A percentile compares a stretch with the other conserved stretches of the same genome.
Conservation (phyloP, 75 land plant species). For the Isoetes taiwanensis region DNA sequence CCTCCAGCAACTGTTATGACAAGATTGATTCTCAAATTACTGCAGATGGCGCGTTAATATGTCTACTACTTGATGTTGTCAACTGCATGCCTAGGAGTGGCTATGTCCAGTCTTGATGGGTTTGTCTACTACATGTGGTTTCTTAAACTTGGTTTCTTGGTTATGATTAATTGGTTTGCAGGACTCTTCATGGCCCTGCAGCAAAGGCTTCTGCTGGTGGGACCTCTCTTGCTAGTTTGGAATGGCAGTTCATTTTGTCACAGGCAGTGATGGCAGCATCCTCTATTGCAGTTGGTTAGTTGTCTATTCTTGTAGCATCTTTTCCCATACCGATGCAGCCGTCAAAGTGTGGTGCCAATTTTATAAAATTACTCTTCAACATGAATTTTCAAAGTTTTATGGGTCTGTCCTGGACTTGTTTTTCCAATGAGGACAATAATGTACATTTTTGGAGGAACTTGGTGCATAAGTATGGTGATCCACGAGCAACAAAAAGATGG, state of each 20-base stretch:
- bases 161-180: conserved; percentile 19
- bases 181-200: conserved; percentile 86
- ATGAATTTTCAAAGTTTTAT: no score
- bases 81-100: conserved; percentile 93
- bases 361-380: no score
- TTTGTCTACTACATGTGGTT: no score
- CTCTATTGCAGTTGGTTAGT: conserved; percentile 48
- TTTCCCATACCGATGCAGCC: no score
- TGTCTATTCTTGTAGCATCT: no score
- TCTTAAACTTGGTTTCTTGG: no score
- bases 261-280: conserved; percentile 71
- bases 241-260: conserved; percentile 61
- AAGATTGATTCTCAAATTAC: conserved; percentile 36
- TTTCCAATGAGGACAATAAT: no score
- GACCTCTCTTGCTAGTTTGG: conserved; percentile 30
- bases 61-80: conserved; percentile 72
- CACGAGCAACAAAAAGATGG: no score
- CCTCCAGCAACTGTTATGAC: conserved; percentile 78
- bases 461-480: no score
- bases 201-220: conserved; percentile 64
- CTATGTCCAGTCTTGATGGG: conserved; percentile 95
- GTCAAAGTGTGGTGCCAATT: no score
- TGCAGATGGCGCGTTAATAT: conserved; percentile 68
- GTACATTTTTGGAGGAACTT: no score
- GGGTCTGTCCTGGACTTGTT: no score